Conservation (phyloP, 2,329 filamentous ascomycete species). For the Colletotrichum sp. region DNA sequence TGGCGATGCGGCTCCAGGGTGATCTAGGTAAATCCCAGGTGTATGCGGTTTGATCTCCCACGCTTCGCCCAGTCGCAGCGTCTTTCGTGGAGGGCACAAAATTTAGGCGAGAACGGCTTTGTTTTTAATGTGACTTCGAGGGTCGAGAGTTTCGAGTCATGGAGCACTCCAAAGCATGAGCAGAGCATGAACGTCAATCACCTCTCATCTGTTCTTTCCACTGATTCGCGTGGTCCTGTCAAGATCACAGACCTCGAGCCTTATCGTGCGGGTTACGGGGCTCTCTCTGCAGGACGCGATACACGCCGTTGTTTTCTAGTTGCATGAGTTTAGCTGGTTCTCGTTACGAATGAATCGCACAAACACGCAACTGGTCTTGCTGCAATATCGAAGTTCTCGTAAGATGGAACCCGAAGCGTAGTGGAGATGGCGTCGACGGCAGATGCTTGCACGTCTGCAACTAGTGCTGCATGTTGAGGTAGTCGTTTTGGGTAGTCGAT, state of each 20-base stretch:
- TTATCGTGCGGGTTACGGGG: not conserved
- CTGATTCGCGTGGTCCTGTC: not conserved
- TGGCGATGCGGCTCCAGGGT: constrained; percentile 4
- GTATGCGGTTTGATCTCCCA: constrained; percentile 11
- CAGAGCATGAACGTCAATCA: not conserved
- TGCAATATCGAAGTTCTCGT: not conserved
- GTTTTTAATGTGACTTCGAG: not conserved
- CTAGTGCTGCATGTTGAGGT: not conserved
- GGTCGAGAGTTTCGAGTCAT: not conserved
- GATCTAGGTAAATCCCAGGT: constrained; percentile 9
- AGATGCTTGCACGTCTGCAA: not conserved
- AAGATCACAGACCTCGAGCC: not conserved
- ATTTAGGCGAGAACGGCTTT: not conserved
- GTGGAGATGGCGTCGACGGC: not conserved
- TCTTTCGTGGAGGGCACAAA: not conserved
- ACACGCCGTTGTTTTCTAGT: not conserved
- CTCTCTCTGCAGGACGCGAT: not conserved
- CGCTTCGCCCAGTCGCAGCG: constrained; percentile 4
- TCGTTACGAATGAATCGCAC: not conserved
- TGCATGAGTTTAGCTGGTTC: not conserved
- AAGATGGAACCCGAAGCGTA: not conserved
- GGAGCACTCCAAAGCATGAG: not conserved
- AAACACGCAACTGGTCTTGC: not conserved
- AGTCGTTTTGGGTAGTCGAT: not conserved
- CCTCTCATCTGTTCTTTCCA: not conserved